phyloP scores from a whole-genome alignment of 129 eudicot genomes.

The Flaveria robusta region DNA sequence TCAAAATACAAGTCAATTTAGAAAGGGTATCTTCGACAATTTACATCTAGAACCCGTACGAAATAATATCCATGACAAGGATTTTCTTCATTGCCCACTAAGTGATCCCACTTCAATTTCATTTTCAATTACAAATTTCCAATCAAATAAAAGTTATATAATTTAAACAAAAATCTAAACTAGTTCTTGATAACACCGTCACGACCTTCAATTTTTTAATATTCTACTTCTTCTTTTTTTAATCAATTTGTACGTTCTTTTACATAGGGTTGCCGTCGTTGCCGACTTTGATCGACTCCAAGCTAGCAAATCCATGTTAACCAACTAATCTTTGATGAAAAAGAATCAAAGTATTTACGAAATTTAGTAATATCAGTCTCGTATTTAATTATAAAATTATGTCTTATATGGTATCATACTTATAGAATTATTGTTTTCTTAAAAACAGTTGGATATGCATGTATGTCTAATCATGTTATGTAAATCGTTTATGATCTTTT shows the following conservation, averaged over 20 bases:
- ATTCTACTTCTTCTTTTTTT: too few species aligned
- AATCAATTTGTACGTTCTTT: background rate
- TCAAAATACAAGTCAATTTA: background rate
- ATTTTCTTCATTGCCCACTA: constrained; percentile 23
- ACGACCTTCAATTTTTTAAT: background rate
- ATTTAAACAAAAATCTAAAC: constrained; percentile 1
- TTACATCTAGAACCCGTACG: background rate
- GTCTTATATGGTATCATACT: too few species aligned
- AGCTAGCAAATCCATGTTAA: background rate
- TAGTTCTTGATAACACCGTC: constrained; percentile 38
- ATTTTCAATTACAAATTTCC: background rate
- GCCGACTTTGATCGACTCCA: constrained; percentile 11
- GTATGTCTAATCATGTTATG: too few species aligned
- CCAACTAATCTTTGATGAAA: too few species aligned
- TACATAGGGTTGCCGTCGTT: constrained; percentile 16
- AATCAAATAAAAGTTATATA: background rate
- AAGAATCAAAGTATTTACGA: too few species aligned
- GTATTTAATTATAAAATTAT: too few species aligned
- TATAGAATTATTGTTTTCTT: too few species aligned
- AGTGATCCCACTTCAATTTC: constrained; percentile 25
- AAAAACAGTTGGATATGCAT: too few species aligned
- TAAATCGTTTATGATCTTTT: too few species aligned
- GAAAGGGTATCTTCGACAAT: background rate
- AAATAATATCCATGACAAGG: background rate
- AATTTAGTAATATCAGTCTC: too few species aligned